Conservation (phyloP, 257 asterid species). For the Datura wrightii region DNA sequence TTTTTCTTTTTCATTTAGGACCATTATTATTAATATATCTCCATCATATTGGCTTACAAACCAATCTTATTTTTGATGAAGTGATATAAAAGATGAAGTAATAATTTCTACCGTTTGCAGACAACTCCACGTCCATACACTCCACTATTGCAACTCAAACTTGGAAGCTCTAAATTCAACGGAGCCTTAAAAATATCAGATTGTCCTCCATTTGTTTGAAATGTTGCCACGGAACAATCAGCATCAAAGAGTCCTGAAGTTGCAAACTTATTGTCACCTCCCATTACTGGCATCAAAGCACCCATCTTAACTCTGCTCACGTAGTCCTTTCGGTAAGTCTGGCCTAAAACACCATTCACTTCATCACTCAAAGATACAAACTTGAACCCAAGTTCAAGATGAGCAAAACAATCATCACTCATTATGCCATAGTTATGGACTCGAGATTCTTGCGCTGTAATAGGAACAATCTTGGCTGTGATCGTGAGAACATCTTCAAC, state of each 20-base stretch:
- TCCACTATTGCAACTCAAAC: neutral
- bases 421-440: slow-evolving; percentile 23
- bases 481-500: neutral
- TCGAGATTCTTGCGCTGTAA: neutral
- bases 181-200: neutral
- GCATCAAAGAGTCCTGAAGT: neutral
- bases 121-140: slow-evolving; percentile 27
- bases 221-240: neutral
- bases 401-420: neutral
- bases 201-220: neutral
- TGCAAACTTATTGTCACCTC: slow-evolving; percentile 25
- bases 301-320: slow-evolving; percentile 23
- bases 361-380: slow-evolving; percentile 2
- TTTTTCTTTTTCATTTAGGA: neutral
- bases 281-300: slow-evolving; percentile 22
- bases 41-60: neutral
- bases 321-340: neutral
- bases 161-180: neutral
- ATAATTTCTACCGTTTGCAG: neutral
- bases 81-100: neutral
- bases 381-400: slow-evolving; percentile 24
- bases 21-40: neutral
- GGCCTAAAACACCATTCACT: slow-evolving; percentile 27
- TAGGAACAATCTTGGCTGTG: slow-evolving; percentile 21
- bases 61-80: neutral